phyloP scores from a whole-genome alignment of 495 filamentous ascomycete genomes.

The Peziza echinospora region DNA sequence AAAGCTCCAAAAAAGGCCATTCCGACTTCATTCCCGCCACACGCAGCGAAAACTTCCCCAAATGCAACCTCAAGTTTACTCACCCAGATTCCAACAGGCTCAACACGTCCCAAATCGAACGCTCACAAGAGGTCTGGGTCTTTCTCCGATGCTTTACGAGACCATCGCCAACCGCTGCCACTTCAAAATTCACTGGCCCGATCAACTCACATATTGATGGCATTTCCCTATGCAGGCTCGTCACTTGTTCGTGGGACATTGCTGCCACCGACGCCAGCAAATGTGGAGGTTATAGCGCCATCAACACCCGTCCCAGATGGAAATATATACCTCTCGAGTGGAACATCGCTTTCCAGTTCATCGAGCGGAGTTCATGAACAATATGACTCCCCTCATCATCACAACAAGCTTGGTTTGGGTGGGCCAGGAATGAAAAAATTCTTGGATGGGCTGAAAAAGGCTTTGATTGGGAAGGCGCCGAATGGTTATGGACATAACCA shows the following conservation, averaged over 20 bases:
- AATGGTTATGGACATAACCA: background rate
- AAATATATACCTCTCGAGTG: background rate
- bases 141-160: constrained; percentile 73
- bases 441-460: constrained; percentile 70
- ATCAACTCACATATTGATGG: constrained; percentile 31
- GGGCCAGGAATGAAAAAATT: constrained; percentile 62
- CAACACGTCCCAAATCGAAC: background rate
- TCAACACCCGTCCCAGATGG: constrained; percentile 26
- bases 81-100: no score
- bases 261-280: constrained; percentile 52
- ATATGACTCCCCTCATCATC: constrained; percentile 27
- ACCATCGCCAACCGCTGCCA: constrained; percentile 30
- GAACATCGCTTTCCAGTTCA: background rate
- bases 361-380: constrained; percentile 36
- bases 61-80: background rate
- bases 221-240: constrained; percentile 51
- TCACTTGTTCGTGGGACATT: constrained; percentile 58
- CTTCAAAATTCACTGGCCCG: constrained; percentile 19
- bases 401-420: constrained; percentile 7
- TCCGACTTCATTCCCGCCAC: no score
- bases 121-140: constrained; percentile 51
- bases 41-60: background rate
- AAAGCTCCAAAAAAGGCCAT: no score
- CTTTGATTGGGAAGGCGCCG: constrained; percentile 44
- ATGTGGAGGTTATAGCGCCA: constrained; percentile 48